Percentiles rank a stretch among this genome's conserved stretches.
These are phyloP conservation scores for Barnettozyma botsteinii DNA, from an alignment of 805 yeast species.

Conservation along the genomic window DNA sequence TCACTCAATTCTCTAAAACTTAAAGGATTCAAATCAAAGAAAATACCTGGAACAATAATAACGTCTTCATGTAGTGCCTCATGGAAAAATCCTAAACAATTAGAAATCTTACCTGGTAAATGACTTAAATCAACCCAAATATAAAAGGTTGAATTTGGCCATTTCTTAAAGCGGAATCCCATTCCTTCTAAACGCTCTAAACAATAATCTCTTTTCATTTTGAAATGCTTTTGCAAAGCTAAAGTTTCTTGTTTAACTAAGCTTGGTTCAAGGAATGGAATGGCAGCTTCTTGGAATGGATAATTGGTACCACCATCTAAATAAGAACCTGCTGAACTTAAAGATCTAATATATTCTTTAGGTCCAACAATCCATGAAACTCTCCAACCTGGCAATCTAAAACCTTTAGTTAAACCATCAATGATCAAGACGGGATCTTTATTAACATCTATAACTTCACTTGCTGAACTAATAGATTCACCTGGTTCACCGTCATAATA, in stretches of 20 bases:
- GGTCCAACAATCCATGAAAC: constrained; percentile 61
- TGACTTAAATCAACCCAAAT: constrained; percentile 53
- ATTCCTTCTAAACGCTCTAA: constrained; percentile 40
- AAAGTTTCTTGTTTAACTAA: constrained; percentile 47
- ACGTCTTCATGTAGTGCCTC: constrained; percentile 56
- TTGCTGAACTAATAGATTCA: constrained; percentile 44
- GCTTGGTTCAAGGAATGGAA: constrained; percentile 46
- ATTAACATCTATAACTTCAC: constrained; percentile 47
- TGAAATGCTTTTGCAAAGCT: constrained; percentile 53
- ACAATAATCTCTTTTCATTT: constrained; percentile 51
- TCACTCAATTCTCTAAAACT: constrained; percentile 43
- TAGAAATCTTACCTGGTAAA: constrained; percentile 49
- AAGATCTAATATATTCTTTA: constrained; percentile 48
- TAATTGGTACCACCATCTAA: constrained; percentile 58
- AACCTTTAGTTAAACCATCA: constrained; percentile 56
- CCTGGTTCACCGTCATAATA: constrained; percentile 52
- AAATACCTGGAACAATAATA: constrained; percentile 58
- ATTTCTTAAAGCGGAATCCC: constrained; percentile 48
- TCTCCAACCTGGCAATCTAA: constrained; percentile 61
- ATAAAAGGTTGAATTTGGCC: constrained; percentile 54
- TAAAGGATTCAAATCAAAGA: constrained; percentile 53
- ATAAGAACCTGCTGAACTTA: constrained; percentile 54
- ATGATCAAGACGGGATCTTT: constrained; percentile 53
- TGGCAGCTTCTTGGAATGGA: constrained; percentile 56
- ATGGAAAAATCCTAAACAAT: constrained; percentile 58